Evolutionary conservation across 1,284 basidiomycete genomes (phyloP), one percentile per base, ranked within the genome.

Genomic region (Ustilago nuda): DNA sequence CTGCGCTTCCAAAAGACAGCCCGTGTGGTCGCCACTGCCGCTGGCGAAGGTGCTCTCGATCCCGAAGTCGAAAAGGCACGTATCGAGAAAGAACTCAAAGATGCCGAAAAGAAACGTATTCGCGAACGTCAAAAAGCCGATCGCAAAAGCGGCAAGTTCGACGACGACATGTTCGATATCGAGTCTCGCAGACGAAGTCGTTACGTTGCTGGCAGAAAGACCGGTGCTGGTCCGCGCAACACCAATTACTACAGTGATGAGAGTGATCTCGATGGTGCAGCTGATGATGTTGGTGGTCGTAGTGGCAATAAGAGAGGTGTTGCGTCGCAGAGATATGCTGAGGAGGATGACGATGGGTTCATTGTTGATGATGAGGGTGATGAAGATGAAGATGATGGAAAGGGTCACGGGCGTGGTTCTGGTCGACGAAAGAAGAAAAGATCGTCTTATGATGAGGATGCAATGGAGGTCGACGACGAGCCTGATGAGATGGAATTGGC

Each of bases 1-100:
- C 92, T 95, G 88, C 86, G 93, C 92, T 85, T 90, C 92, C 63
- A 92, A 91, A 30, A 90, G 92, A 67, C 88, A 92, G 79, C 91
- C 89, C 69, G 91, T 92, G 89, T 92, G 90, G 17, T 82, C 1
- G 80, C 79, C 0, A 66, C 69, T 13, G 51, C 62, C 12, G 79
- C 79, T 8, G 69, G 70, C 32, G 79, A 69, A 43, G 76, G 79
- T 15, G 71, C 71, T 5, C 46, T 78, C 13, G 80, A 82, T 80
- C 90, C 89, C 64, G 91, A 92, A 85, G 90, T 91, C 77, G 87
- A 89, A 83, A 92, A 93, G 77, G 79, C 78, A 27, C 69, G 77
- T 5, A 80, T 80, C 55, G 80, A 83, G 57, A 81, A 81, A 51
- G 83, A 84, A 56, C 72, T 68, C 70, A 84, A 76, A 62, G 80